Conservation (phyloP, 108 stramenopile species). For the Nannochloropsis oceanica region DNA sequence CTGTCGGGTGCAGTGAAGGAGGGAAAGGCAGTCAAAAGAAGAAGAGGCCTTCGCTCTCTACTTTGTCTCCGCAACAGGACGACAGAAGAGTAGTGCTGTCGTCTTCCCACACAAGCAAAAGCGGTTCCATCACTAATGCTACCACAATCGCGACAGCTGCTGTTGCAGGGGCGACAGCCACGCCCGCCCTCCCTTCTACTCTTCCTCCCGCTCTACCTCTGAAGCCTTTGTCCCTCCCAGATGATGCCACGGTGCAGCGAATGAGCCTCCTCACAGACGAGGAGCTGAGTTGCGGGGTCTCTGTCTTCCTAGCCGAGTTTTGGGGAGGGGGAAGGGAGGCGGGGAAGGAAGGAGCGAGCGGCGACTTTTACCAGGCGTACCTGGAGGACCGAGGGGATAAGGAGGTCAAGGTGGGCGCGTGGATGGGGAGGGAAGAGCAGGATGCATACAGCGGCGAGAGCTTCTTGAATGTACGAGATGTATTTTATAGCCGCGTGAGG, state of each 20-base stretch:
- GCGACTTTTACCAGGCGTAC: background rate
- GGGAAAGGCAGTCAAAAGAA: background rate
- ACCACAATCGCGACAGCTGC: too few species aligned
- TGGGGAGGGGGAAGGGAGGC: background rate
- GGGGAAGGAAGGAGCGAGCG: background rate
- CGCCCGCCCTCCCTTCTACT: too few species aligned
- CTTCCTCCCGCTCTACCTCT: background rate
- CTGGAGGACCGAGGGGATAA: background rate
- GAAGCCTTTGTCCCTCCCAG: background rate
- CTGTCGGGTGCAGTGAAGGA: background rate
- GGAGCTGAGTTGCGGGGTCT: background rate
- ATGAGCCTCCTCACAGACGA: background rate
- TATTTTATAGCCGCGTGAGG: background rate
- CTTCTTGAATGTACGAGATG: background rate
- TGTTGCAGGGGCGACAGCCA: too few species aligned
- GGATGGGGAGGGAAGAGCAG: background rate
- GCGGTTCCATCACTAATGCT: too few species aligned
- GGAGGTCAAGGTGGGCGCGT: background rate
- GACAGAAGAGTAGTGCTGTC: background rate
- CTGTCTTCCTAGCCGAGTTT: background rate
- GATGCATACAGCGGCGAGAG: background rate
- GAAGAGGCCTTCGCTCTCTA: background rate
- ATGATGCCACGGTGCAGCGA: background rate
- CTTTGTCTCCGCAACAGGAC: background rate
- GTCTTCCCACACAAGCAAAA: too few species aligned